Evolutionary conservation across 2,329 filamentous ascomycete genomes (phyloP).

Genomic region (Xylariaceae sp.): DNA sequence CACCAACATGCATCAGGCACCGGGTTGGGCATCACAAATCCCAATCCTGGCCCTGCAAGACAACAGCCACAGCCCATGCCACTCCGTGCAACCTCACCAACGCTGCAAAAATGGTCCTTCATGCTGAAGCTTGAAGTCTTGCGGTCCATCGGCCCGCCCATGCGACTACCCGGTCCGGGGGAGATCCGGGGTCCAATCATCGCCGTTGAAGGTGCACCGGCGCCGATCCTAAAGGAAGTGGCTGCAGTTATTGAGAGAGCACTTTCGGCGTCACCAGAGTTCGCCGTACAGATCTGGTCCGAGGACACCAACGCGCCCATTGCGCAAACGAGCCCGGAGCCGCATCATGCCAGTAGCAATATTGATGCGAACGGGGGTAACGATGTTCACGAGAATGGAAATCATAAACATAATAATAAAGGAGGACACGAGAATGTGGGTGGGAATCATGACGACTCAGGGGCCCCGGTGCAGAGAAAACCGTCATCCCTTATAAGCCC

Average conservation of each 20-base stretch:
- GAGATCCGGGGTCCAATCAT: constrained; percentile 70
- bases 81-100: not conserved
- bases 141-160: constrained; percentile 66
- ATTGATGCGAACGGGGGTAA: not conserved
- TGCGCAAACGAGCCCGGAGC: constrained; percentile 19
- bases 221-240: constrained; percentile 46
- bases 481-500: constrained; percentile 33
- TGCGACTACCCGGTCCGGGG: constrained; percentile 39
- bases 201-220: constrained; percentile 70
- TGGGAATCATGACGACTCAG: not conserved
- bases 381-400: not conserved
- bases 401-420: constrained; percentile 1
- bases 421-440: constrained; percentile 1
- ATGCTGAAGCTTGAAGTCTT: constrained; percentile 72
- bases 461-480: constrained; percentile 1
- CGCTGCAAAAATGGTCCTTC: constrained; percentile 53
- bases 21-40: constrained; percentile 21
- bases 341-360: constrained; percentile 5
- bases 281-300: constrained; percentile 44
- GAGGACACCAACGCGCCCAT: constrained; percentile 29
- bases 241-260: constrained; percentile 61
- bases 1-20: constrained; percentile 9
- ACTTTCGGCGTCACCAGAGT: constrained; percentile 43
- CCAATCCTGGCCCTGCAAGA: constrained; percentile 3
- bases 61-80: constrained; percentile 14